Evolutionary conservation across 495 filamentous ascomycete species (phyloP).

Genomic region (Astrothelium subdiscretum): DNA sequence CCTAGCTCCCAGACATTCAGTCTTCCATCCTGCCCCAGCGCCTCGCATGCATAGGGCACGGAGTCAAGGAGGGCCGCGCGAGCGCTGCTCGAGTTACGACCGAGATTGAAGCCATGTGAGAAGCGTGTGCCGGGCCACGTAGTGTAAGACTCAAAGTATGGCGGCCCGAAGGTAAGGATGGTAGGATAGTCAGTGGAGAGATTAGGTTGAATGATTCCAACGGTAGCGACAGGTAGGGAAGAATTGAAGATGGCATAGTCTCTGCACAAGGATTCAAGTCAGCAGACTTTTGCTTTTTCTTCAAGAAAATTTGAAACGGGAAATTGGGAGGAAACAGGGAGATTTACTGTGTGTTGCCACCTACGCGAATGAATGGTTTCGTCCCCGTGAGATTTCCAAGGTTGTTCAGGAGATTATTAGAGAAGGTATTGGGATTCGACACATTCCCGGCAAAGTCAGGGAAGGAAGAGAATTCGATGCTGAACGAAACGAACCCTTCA

Average conservation of each 20-base stretch:
- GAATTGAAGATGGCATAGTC: constrained; percentile 52
- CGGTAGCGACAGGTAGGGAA: constrained; percentile 38
- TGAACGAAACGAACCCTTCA: constrained; percentile 46
- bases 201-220: constrained; percentile 40
- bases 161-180: constrained; percentile 47
- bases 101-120: constrained; percentile 54
- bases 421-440: constrained; percentile 44
- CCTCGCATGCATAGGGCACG: constrained; percentile 48
- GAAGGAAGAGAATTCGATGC: constrained; percentile 51
- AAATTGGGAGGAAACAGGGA: neutral
- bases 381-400: constrained; percentile 35
- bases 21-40: constrained; percentile 34
- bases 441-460: constrained; percentile 48
- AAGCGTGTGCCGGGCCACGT: constrained; percentile 48
- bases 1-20: constrained; percentile 51
- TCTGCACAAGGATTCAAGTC: constrained; percentile 7
- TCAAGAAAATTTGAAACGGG: neutral
- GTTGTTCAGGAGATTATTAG: constrained; percentile 44
- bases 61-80: constrained; percentile 43
- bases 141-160: constrained; percentile 54
- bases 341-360: constrained; percentile 46
- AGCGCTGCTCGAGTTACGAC: constrained; percentile 40
- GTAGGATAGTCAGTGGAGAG: constrained; percentile 50
- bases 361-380: constrained; percentile 48
- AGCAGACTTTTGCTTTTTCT: neutral